A percentile compares a stretch with the other conserved stretches of the same genome.
Conservation (phyloP, 2,329 filamentous ascomycete genomes). For the Thielaviopsis populi region DNA sequence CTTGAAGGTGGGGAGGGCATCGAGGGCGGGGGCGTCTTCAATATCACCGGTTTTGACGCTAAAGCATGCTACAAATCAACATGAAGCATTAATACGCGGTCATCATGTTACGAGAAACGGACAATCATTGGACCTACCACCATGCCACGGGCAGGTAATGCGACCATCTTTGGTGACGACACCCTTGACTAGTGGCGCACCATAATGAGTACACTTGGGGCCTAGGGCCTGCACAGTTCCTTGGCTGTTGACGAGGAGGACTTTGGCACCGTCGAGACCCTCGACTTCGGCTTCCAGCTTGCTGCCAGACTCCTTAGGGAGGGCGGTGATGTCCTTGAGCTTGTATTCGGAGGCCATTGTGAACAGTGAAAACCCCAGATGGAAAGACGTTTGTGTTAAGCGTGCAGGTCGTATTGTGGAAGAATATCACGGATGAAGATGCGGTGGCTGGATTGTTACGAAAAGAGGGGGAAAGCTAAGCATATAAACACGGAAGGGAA, state of each 20-base stretch:
- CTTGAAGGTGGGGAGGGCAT: slow-evolving; percentile 71
- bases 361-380: background rate
- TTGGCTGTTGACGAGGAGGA: slow-evolving; percentile 67
- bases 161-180: slow-evolving; percentile 69
- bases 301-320: slow-evolving; percentile 46
- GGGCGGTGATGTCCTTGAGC: slow-evolving; percentile 61
- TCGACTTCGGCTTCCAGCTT: slow-evolving; percentile 87
- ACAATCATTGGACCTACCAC: slow-evolving; percentile 42
- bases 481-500: background rate
- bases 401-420: background rate
- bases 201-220: slow-evolving; percentile 80
- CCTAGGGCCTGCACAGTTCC: slow-evolving; percentile 67
- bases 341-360: slow-evolving; percentile 38
- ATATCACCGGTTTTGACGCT: slow-evolving; percentile 79
- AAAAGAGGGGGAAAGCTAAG: background rate
- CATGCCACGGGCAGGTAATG: slow-evolving; percentile 91
- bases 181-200: slow-evolving; percentile 75
- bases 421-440: background rate
- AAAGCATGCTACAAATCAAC: slow-evolving; percentile 58
- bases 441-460: background rate
- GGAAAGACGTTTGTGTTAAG: background rate
- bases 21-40: slow-evolving; percentile 83
- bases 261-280: slow-evolving; percentile 71
- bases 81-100: slow-evolving; percentile 5
- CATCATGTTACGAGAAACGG: background rate